A percentile compares a stretch with the other conserved stretches of the same genome.
phyloP scores from a whole-genome alignment of 768 basidiomycete species.

The Lactifluus piperatus region DNA sequence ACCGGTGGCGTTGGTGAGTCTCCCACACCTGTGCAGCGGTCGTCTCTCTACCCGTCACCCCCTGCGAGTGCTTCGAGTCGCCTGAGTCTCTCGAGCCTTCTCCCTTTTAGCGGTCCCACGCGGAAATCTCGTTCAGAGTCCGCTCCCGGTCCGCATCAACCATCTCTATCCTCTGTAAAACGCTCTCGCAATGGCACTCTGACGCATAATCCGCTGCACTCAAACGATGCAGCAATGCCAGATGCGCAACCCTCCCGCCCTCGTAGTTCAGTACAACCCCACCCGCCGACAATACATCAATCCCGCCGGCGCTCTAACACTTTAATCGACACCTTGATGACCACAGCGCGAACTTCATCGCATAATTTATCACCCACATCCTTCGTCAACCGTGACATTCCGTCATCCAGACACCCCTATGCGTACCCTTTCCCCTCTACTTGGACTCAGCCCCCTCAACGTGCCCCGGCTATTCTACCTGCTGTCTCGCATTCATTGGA shows the following conservation, averaged over 20 bases:
- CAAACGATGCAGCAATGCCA: conserved; percentile 17
- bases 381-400: conserved; percentile 14
- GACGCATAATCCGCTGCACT: conserved; percentile 19
- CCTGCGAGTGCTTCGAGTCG: conserved; percentile 29
- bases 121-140: conserved; percentile 9
- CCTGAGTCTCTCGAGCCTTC: conserved; percentile 45
- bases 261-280: conserved; percentile 1
- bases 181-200: background rate
- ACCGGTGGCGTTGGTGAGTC: conserved; percentile 60
- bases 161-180: background rate
- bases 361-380: conserved; percentile 20
- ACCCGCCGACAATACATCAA: conserved; percentile 24
- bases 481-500: conserved; percentile 22
- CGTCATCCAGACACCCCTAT: conserved; percentile 39
- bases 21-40: conserved; percentile 33
- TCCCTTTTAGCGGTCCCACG: conserved; percentile 34
- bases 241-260: background rate
- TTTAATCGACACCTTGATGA: conserved; percentile 15
- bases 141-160: background rate
- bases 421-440: conserved; percentile 34
- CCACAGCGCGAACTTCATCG: conserved; percentile 10
- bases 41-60: conserved; percentile 21
- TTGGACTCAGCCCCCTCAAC: conserved; percentile 12
- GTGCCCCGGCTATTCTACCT: conserved; percentile 12
- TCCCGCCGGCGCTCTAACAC: conserved; percentile 18